phyloP scores from a whole-genome alignment of 108 stramenopile species.

The Asterionellopsis glacialis region DNA sequence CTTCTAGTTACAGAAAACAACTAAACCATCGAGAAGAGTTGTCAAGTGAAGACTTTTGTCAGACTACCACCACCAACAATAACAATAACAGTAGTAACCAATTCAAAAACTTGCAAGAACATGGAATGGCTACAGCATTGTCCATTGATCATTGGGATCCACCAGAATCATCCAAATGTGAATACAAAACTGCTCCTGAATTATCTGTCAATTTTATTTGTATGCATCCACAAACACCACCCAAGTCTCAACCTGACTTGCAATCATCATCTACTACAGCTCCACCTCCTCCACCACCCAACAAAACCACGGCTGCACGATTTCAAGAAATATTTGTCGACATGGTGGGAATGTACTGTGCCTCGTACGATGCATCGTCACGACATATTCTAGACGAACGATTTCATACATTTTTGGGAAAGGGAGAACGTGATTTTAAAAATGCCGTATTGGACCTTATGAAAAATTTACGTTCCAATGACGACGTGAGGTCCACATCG shows the following conservation, averaged over 20 bases:
- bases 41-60: too few relatives aligned
- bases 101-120: not conserved
- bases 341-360: constrained; percentile 6
- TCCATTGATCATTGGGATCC: constrained; percentile 18
- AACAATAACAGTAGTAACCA: too few relatives aligned
- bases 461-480: not conserved
- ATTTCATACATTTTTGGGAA: constrained; percentile 12
- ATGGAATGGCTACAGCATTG: constrained; percentile 19
- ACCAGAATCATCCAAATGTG: constrained; percentile 10
- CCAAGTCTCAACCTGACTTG: too few relatives aligned
- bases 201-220: constrained; percentile 15
- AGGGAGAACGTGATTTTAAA: constrained; percentile 14
- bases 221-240: constrained; percentile 4
- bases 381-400: constrained; percentile 19
- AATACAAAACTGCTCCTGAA: not conserved
- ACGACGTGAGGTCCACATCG: not conserved
- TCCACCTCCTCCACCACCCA: not conserved
- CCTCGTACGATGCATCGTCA: not conserved
- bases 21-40: too few relatives aligned
- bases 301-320: constrained; percentile 9
- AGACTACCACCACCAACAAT: too few relatives aligned
- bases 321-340: constrained; percentile 28
- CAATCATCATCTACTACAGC: not conserved
- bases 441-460: constrained; percentile 4
- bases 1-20: too few relatives aligned